Evolutionary conservation across 768 basidiomycete genomes (phyloP).

Genomic region (Termitomyces sp.): DNA sequence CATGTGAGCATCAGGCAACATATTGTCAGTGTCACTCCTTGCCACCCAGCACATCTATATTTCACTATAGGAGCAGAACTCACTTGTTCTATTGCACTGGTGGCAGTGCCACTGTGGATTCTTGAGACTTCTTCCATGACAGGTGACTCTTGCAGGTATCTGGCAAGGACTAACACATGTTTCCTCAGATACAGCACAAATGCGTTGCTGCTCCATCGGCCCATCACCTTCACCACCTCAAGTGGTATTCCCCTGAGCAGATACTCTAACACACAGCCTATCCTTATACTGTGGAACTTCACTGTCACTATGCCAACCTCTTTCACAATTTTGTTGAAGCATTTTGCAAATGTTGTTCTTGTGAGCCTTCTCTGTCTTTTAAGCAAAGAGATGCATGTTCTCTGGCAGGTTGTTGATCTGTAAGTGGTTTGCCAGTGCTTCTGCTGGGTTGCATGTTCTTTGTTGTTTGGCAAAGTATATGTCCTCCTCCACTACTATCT

Average conservation of each 20-base stretch:
- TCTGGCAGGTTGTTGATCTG: slow-evolving; percentile 6
- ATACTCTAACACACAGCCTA: slow-evolving; percentile 23
- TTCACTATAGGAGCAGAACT: no score
- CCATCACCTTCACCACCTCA: no score
- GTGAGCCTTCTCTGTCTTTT: slow-evolving; percentile 14
- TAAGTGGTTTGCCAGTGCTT: slow-evolving; percentile 10
- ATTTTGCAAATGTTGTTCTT: slow-evolving; percentile 13
- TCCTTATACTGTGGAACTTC: slow-evolving; percentile 23
- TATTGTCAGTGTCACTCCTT: no score
- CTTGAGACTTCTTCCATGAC: no score
- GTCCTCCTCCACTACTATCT: no score
- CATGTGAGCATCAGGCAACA: no score
- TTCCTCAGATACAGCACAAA: background rate
- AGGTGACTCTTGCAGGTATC: no score
- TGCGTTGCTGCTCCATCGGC: slow-evolving; percentile 6
- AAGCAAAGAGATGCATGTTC: slow-evolving; percentile 8
- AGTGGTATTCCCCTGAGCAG: slow-evolving; percentile 17
- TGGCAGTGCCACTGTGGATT: no score
- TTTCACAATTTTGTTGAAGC: slow-evolving; percentile 4
- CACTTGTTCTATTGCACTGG: no score
- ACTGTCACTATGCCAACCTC: background rate
- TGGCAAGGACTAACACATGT: no score
- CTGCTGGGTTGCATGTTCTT: slow-evolving; percentile 8
- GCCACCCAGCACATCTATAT: no score
- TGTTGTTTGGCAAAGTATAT: slow-evolving; percentile 13